Percentiles rank a stretch among this genome's conserved stretches.
Conservation (phyloP, 371 early-diverging fungal species). For the Mortierella sp. region DNA sequence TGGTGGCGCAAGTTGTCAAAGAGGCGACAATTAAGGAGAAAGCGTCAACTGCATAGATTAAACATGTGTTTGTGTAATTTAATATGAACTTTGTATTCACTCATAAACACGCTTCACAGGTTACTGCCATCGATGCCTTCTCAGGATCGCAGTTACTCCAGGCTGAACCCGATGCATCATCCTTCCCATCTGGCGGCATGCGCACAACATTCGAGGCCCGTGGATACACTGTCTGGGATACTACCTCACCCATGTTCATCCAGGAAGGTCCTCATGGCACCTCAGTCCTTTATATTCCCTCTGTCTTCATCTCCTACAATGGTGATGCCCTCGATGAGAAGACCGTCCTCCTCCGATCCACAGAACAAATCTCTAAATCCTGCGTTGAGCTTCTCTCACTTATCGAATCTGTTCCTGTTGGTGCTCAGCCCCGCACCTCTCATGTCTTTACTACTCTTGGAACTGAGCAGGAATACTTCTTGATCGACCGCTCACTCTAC, state of each 20-base stretch:
- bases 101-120: conserved; percentile 50
- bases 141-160: conserved; percentile 97
- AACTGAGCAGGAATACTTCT: conserved; percentile 98
- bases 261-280: conserved; percentile 95
- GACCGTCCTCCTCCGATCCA: conserved; percentile 94
- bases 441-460: conserved; percentile 93
- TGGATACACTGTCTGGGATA: conserved; percentile 99
- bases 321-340: conserved; percentile 99
- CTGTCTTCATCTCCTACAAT: conserved; percentile 98
- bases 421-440: conserved; percentile 75
- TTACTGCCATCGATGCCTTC: conserved; percentile 91
- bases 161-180: conserved; percentile 99
- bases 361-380: conserved; percentile 85
- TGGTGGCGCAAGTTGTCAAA: neutral
- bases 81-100: neutral
- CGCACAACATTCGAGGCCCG: conserved; percentile 98
- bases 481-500: conserved; percentile 94
- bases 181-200: conserved; percentile 99
- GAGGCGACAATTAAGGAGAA: neutral
- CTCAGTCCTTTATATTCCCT: conserved; percentile 93
- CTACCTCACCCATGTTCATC: conserved; percentile 96
- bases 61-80: conserved; percentile 25
- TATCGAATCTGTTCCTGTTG: conserved; percentile 74
- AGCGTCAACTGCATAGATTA: conserved; percentile 1
- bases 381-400: conserved; percentile 82